phyloP scores from a whole-genome alignment of 768 basidiomycete species.

The Termitomyces sp. region DNA sequence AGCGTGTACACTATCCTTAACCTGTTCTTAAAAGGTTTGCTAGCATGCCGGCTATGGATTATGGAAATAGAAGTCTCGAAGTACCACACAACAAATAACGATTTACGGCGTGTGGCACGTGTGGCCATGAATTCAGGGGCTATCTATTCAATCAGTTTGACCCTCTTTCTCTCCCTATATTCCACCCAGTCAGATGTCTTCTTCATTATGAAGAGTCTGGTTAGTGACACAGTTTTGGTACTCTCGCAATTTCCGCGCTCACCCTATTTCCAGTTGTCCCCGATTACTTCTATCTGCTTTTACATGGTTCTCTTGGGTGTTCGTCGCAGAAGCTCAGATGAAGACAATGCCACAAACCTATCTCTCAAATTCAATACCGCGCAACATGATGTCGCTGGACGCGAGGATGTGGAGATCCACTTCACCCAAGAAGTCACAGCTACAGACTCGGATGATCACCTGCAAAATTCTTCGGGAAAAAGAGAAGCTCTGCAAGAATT shows the following conservation, averaged over 20 bases:
- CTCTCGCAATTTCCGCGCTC: background rate
- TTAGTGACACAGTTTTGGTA: background rate
- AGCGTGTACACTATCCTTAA: background rate
- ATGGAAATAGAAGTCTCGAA: background rate
- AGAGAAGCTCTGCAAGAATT: background rate
- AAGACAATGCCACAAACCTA: background rate
- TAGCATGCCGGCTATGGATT: conserved; percentile 2
- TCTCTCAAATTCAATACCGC: background rate
- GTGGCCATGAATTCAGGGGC: background rate
- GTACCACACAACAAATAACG: background rate
- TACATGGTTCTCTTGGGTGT: background rate
- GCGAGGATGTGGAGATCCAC: background rate
- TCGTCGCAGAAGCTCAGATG: background rate
- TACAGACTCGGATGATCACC: background rate
- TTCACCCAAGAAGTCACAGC: background rate
- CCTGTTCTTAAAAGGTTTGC: background rate
- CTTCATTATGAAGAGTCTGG: background rate
- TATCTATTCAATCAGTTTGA: background rate
- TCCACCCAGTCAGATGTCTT: background rate
- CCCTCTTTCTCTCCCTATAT: background rate
- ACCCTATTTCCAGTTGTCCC: background rate
- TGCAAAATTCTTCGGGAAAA: background rate
- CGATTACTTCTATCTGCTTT: background rate
- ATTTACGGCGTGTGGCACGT: background rate
- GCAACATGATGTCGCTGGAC: background rate